A percentile compares a stretch with the other conserved stretches of the same genome.
phyloP scores from a whole-genome alignment of 495 filamentous ascomycete species.

The Peziza echinospora region DNA sequence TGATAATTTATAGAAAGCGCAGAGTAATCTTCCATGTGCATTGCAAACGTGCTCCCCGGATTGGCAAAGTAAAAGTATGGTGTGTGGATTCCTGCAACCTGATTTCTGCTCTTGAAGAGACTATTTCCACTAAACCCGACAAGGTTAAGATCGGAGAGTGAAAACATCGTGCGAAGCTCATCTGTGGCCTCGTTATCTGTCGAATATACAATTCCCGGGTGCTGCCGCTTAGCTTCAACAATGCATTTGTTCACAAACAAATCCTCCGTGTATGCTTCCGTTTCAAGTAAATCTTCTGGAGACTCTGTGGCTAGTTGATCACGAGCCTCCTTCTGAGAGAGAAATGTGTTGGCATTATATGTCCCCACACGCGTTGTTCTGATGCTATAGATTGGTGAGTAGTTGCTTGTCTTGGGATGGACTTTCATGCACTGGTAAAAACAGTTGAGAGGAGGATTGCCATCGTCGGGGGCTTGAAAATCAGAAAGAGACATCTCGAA shows the following conservation, averaged over 20 bases:
- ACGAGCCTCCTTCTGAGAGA: not conserved
- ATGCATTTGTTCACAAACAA: not conserved
- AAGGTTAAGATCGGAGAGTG: slow-evolving; percentile 12
- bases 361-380: not conserved
- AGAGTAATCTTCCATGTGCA: slow-evolving; percentile 18
- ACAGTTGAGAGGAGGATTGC: not conserved
- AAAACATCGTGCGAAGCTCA: slow-evolving; percentile 11
- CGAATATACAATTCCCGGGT: slow-evolving; percentile 12
- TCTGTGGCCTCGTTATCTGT: slow-evolving; percentile 16
- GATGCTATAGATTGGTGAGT: not conserved
- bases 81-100: slow-evolving; percentile 16
- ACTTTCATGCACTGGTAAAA: not conserved
- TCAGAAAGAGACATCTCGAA: slow-evolving; percentile 1
- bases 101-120: slow-evolving; percentile 7
- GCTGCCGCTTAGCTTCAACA: slow-evolving; percentile 1
- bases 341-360: not conserved
- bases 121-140: slow-evolving; percentile 10
- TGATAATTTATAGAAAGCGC: slow-evolving; percentile 18
- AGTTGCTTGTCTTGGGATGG: not conserved
- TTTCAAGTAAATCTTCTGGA: not conserved
- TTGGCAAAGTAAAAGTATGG: slow-evolving; percentile 18
- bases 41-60: slow-evolving; percentile 15
- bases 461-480: slow-evolving; percentile 2
- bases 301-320: not conserved
- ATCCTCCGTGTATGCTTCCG: not conserved